Conservation (phyloP, 2,329 filamentous ascomycete genomes). For the Hypoxylon rubiginosum region DNA sequence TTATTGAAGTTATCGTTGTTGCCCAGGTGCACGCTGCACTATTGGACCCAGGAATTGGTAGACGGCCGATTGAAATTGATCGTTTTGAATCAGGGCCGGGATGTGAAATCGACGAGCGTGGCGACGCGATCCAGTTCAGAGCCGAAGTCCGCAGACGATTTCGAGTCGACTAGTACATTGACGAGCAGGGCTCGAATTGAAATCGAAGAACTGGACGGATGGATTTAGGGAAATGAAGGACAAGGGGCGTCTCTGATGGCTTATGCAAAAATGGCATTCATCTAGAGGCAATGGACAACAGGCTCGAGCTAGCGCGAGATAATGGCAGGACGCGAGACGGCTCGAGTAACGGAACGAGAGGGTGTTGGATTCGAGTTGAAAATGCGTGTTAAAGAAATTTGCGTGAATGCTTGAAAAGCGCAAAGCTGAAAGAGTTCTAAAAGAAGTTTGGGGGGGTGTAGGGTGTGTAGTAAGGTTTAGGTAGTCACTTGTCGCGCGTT, state of each 20-base stretch:
- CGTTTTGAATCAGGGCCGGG: neutral
- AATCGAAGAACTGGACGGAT: slow-evolving; percentile 12
- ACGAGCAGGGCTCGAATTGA: slow-evolving; percentile 15
- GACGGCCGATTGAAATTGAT: neutral
- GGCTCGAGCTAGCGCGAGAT: slow-evolving; percentile 5
- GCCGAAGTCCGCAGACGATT: slow-evolving; percentile 5
- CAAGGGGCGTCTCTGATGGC: slow-evolving; percentile 13
- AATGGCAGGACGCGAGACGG: slow-evolving; percentile 7
- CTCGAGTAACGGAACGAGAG: neutral
- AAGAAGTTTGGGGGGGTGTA: slow-evolving; percentile 32
- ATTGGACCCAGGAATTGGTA: slow-evolving; percentile 9
- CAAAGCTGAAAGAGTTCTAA: slow-evolving; percentile 31
- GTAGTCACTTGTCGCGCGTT: slow-evolving; percentile 42
- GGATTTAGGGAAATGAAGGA: slow-evolving; percentile 19
- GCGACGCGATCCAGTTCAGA: slow-evolving; percentile 13
- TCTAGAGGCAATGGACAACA: slow-evolving; percentile 18
- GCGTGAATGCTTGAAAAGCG: slow-evolving; percentile 33
- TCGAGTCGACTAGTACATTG: slow-evolving; percentile 14
- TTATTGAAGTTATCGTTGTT: slow-evolving; percentile 5
- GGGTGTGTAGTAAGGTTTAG: slow-evolving; percentile 34
- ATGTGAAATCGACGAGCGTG: neutral
- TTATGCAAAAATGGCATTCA: slow-evolving; percentile 28
- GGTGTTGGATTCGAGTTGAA: neutral
- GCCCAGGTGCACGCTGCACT: slow-evolving; percentile 1
- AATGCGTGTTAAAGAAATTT: slow-evolving; percentile 15